A percentile compares a stretch with the other conserved stretches of the same genome.
Conservation (phyloP, 768 basidiomycete genomes). For the Hygrophorus pudorinus region DNA sequence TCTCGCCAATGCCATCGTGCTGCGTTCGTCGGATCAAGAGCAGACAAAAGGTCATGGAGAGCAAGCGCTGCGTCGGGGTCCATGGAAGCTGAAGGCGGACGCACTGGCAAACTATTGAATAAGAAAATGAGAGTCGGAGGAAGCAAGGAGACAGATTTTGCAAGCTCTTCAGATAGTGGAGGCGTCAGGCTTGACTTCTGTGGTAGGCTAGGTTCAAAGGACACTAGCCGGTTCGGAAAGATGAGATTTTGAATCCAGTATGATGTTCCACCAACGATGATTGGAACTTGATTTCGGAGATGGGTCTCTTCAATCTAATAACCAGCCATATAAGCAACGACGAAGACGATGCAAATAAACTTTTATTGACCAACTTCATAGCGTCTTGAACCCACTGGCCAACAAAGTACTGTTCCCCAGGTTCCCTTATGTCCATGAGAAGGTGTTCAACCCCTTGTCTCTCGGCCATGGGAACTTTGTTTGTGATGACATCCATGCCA, state of each 20-base stretch:
- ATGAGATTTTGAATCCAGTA: conserved; percentile 97
- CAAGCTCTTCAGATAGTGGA: conserved; percentile 26
- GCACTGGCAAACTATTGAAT: conserved; percentile 48
- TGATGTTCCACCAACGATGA: conserved; percentile 90
- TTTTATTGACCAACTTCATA: conserved; percentile 50
- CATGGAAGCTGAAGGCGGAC: conserved; percentile 43
- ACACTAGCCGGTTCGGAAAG: conserved; percentile 66
- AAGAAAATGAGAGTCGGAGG: conserved; percentile 37
- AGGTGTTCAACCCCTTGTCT: conserved; percentile 78
- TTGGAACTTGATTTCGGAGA: conserved; percentile 54
- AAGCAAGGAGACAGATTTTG: conserved; percentile 32
- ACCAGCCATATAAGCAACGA: conserved; percentile 5
- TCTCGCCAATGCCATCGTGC: conserved; percentile 95
- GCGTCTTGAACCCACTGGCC: conserved; percentile 87
- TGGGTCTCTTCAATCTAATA: conserved; percentile 70
- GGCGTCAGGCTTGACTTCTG: conserved; percentile 11
- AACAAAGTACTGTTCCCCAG: conserved; percentile 81
- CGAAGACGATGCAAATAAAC: not conserved
- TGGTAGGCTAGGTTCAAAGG: conserved; percentile 16
- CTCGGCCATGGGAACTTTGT: conserved; percentile 77
- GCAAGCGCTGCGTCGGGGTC: conserved; percentile 48
- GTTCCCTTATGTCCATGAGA: conserved; percentile 79
- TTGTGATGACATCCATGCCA: conserved; percentile 89
- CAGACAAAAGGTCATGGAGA: conserved; percentile 55
- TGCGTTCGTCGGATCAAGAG: conserved; percentile 66